A percentile compares a stretch with the other conserved stretches of the same genome.
Evolutionary conservation across 306 rosid species (phyloP).

Genomic region (Rubus parviflorus): DNA sequence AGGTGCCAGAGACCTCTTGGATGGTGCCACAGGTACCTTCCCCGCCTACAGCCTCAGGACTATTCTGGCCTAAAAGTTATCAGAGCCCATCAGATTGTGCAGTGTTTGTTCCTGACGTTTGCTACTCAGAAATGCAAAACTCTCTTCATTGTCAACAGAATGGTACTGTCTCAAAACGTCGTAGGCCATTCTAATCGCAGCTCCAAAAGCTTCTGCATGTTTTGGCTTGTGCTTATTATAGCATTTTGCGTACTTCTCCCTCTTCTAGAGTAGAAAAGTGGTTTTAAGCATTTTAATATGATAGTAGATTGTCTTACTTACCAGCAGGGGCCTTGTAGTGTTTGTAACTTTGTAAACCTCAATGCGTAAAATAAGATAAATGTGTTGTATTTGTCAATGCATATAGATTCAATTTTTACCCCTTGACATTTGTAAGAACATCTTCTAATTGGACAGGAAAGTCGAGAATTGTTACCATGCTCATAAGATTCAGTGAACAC

Average conservation of each 20-base stretch:
- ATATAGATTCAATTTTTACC: not conserved
- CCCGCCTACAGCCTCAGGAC: slow-evolving; percentile 88
- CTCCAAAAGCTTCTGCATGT: not conserved
- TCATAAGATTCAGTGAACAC: not conserved
- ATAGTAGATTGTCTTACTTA: not conserved
- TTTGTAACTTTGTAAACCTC: slow-evolving; percentile 12
- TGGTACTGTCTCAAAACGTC: slow-evolving; percentile 32
- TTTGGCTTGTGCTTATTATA: not conserved
- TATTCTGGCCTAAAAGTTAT: slow-evolving; percentile 67
- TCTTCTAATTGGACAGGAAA: slow-evolving; percentile 1
- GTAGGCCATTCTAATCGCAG: slow-evolving; percentile 42
- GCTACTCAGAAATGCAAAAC: slow-evolving; percentile 37
- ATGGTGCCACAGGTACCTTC: slow-evolving; percentile 83
- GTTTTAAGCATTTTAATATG: slow-evolving; percentile 3
- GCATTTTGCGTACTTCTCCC: not conserved
- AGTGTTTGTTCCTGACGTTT: slow-evolving; percentile 66
- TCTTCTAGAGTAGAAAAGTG: slow-evolving; percentile 1
- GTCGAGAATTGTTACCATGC: not conserved
- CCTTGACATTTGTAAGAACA: not conserved
- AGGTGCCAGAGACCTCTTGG: slow-evolving; percentile 68
- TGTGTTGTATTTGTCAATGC: slow-evolving; percentile 12
- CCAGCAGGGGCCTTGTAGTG: slow-evolving; percentile 6
- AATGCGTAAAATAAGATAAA: not conserved
- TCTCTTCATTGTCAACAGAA: slow-evolving; percentile 27
- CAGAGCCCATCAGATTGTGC: slow-evolving; percentile 40